A percentile compares a stretch with the other conserved stretches of the same genome.
Conservation (phyloP, 768 basidiomycete genomes). For the Pleurotus djamor region DNA sequence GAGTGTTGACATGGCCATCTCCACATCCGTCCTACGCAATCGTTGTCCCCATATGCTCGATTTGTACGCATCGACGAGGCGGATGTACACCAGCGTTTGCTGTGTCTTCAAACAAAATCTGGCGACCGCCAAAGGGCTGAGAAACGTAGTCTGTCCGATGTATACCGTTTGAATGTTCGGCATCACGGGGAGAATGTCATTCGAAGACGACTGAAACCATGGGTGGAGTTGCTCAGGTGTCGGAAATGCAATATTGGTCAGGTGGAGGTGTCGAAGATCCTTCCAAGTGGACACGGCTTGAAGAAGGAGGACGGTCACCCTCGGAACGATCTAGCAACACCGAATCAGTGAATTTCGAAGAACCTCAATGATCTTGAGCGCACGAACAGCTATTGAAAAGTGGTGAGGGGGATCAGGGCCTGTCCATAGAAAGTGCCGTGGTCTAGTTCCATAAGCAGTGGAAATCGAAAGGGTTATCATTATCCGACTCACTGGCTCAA, state of each 20-base stretch:
- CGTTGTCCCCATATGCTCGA: conserved; percentile 61
- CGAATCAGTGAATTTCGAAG: not conserved
- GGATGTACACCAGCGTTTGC: conserved; percentile 27
- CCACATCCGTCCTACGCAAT: conserved; percentile 46
- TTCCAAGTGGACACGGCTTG: conserved; percentile 37
- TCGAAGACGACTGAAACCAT: conserved; percentile 8
- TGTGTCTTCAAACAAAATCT: conserved; percentile 20
- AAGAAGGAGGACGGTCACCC: conserved; percentile 35
- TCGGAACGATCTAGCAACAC: conserved; percentile 38
- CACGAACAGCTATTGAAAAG: conserved; percentile 57
- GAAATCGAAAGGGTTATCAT: too few species aligned
- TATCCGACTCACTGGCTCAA: conserved; percentile 30
- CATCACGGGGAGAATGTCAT: conserved; percentile 24
- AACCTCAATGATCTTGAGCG: not conserved
- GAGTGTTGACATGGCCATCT: conserved; percentile 26
- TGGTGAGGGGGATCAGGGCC: conserved; percentile 62
- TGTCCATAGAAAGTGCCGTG: conserved; percentile 50
- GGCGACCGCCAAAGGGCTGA: conserved; percentile 37
- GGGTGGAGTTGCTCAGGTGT: conserved; percentile 7
- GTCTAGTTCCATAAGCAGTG: conserved; percentile 23
- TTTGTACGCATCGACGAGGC: conserved; percentile 51
- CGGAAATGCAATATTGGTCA: conserved; percentile 38
- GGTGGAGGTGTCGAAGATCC: conserved; percentile 40
- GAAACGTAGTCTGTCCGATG: conserved; percentile 48
- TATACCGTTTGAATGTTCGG: conserved; percentile 39